These are phyloP conservation scores for Neurospora africana DNA, from an alignment of 495 filamentous ascomycete genomes.

Conservation along the genomic window DNA sequence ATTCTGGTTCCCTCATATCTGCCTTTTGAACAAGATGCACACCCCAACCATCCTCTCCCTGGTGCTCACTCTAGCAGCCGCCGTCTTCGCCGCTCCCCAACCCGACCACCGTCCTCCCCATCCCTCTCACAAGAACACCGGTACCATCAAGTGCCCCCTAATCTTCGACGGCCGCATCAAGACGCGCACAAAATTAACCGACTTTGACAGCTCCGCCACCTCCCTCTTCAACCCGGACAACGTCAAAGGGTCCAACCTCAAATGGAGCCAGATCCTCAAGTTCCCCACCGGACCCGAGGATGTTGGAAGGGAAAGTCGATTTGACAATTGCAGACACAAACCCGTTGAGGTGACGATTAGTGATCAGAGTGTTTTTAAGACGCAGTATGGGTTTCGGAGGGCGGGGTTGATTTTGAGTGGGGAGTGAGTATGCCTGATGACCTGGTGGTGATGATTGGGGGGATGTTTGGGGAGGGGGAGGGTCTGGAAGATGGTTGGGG, in stretches of 20 bases:
- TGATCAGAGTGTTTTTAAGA: conserved; percentile 44
- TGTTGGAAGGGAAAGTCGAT: conserved; percentile 20
- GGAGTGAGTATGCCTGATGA: conserved; percentile 9
- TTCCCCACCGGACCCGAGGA: conserved; percentile 20
- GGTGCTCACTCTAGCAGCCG: conserved; percentile 1
- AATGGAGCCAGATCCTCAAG: conserved; percentile 36
- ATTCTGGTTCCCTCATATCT: too few relatives aligned
- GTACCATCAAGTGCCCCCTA: conserved; percentile 30
- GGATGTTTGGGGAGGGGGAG: not conserved
- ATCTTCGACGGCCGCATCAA: conserved; percentile 36
- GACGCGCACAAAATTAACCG: conserved; percentile 15
- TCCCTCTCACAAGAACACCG: conserved; percentile 2
- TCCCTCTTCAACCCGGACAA: conserved; percentile 38
- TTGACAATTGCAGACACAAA: conserved; percentile 29
- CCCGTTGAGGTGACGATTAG: conserved; percentile 39
- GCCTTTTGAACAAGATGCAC: not conserved
- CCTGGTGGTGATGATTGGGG: not conserved
- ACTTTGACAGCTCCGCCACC: conserved; percentile 34
- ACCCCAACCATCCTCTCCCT: not conserved
- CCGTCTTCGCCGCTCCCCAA: not conserved
- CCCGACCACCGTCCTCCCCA: not conserved
- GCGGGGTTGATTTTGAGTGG: conserved; percentile 41
- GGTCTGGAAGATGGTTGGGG: not conserved
- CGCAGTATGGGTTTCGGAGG: conserved; percentile 45
- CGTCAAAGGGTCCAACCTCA: conserved; percentile 33